Evolutionary conservation across 2,329 filamentous ascomycete species (phyloP), one percentile per base, ranked within the genome.

Genomic region (Pestalotiopsis sp.): DNA sequence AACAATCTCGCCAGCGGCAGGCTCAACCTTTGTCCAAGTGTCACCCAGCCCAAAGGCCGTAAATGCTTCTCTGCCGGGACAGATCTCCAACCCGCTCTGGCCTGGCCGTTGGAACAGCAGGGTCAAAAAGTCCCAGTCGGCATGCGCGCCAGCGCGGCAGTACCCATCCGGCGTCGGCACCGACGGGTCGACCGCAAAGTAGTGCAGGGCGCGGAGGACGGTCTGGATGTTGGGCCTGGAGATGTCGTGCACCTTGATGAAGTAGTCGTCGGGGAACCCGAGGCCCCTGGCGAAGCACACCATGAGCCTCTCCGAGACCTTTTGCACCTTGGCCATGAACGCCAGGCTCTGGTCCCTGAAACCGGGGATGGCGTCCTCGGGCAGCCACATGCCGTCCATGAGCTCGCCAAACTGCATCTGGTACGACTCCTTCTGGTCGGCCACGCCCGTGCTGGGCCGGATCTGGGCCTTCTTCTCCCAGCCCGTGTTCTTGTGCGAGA

Each of bases 31-130:
- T 11, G 89, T 91, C 90, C 90, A 92, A 0, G 78, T 78, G 73
- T 91, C 88, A 1, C 87, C 87, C 60, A 85, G 82, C 0, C 84
- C 89, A 71, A 89, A 91, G 3, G 84, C 82, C 0, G 88, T 91
- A 7, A 86, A 84, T 3, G 83, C 86, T 76, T 91, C 89, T 17
- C 89, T 81, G 0, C 89, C 89, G 0, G 89, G 89, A 73, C 89
- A 91, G 67, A 91, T 90, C 75, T 91, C 89, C 2, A 92, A 79
- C 0, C 89, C 89, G 31, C 82, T 85, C 76, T 91, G 87, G 0
- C 88, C 88, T 0, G 84, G 81, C 3, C 85, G 84, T 74, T 91
- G 89, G 76, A 91, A 91, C 3, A 92, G 80, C 52, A 92, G 78
- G 0, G 89, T 91, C 25, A 91, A 71, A 68, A 90, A 85, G 69